Percentiles rank a stretch among this genome's conserved stretches.
Evolutionary conservation across 805 yeast genomes (phyloP).

Genomic region (Barnettozyma salicaria): DNA sequence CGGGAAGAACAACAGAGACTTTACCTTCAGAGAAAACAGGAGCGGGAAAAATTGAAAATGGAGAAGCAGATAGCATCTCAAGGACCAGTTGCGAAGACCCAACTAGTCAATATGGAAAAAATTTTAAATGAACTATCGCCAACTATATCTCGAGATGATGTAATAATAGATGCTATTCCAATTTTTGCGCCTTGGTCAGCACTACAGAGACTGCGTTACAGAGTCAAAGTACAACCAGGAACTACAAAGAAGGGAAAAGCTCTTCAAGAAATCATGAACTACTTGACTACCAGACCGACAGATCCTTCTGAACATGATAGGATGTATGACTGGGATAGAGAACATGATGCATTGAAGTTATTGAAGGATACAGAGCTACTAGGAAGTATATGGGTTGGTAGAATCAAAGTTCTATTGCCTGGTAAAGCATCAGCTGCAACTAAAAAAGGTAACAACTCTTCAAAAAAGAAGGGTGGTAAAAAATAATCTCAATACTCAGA

Average conservation of each 20-base stretch:
- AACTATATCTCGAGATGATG: slow-evolving; percentile 37
- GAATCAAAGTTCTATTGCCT: slow-evolving; percentile 59
- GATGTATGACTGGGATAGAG: slow-evolving; percentile 65
- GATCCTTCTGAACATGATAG: slow-evolving; percentile 38
- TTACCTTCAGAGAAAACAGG: slow-evolving; percentile 31
- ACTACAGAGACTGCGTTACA: slow-evolving; percentile 65
- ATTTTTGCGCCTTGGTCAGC: slow-evolving; percentile 93
- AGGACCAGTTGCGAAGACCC: slow-evolving; percentile 29
- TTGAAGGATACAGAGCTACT: slow-evolving; percentile 63
- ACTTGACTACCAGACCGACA: slow-evolving; percentile 47
- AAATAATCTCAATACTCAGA: neutral
- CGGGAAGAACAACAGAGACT: slow-evolving; percentile 33
- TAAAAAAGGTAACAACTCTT: slow-evolving; percentile 17
- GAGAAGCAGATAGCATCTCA: slow-evolving; percentile 3
- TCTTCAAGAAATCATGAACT: slow-evolving; percentile 57
- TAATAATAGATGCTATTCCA: slow-evolving; percentile 61
- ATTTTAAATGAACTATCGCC: slow-evolving; percentile 34
- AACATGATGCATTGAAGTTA: slow-evolving; percentile 47
- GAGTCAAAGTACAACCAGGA: slow-evolving; percentile 76
- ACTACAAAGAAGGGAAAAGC: slow-evolving; percentile 84
- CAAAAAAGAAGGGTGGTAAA: slow-evolving; percentile 12
- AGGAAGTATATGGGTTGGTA: slow-evolving; percentile 63
- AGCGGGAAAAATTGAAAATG: slow-evolving; percentile 3
- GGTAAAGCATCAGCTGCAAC: slow-evolving; percentile 33
- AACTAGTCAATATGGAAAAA: slow-evolving; percentile 38